Evolutionary conservation across 495 filamentous ascomycete genomes (phyloP), one percentile per base, ranked within the genome.

Genomic region (Penicilliopsis zonata): DNA sequence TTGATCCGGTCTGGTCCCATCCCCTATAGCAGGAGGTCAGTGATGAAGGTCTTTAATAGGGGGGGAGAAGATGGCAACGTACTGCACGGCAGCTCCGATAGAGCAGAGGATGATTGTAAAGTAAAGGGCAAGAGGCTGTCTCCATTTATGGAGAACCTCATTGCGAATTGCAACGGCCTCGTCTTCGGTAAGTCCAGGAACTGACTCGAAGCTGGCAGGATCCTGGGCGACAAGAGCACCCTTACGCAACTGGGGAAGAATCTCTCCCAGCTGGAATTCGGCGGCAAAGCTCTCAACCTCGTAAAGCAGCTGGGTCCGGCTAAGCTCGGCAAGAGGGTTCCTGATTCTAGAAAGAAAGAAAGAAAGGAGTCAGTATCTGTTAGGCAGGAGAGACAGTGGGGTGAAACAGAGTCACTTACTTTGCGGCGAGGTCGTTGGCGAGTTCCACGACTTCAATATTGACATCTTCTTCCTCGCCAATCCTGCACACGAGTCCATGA

Each of bases 1-100:
- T 82, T 30, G 70, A 74, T n/a, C 76, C 76, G n/a, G 77, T 79
- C 40, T 81, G 75, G 47, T 81, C 77, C 76, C 75, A 80, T 18
- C 71, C 72, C 36, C 59, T 63, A 31, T 35, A 28, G 9, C 6
- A 30, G 13, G 35, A 28, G 5, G 18, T 22, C 7, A 18, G 29
- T 5, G 13, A 6, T 21, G 9, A 23, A 25, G 4, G 6, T 3
- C n/a, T 9, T n/a, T 20, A 2, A n/a, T 22, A 8, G n/a, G 16
- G 10, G 2, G 9, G n/a, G n/a, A n/a, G 20, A 17, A 12, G 3
- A 19, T 28, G 15, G n/a, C 15, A 21, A 54, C 60, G 31, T 58
- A 62, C 55, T 82, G 78, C 3, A 80, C 72, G 5, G 76, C 76
- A 29, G 80, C 80, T 17, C 72, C 80, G 30, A 85, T 70, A 15